Conservation (phyloP, 306 rosid genomes). For the Quercus gilva region DNA sequence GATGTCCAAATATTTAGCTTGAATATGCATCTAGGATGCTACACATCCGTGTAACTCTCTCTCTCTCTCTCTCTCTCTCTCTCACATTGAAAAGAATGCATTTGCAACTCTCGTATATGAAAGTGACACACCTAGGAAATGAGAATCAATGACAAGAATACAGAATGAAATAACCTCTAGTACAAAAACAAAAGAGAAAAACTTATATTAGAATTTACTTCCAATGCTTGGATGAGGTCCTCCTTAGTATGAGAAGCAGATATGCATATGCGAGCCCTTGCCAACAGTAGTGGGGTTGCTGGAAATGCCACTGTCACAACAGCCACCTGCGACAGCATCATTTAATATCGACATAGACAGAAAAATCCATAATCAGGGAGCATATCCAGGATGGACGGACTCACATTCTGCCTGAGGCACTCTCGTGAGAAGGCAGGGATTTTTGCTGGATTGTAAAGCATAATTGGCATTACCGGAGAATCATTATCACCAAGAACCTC, state of each 20-base stretch:
- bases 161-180: no score
- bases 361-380: neutral
- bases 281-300: slow-evolving; percentile 79
- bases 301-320: slow-evolving; percentile 92
- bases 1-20: no score
- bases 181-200: no score
- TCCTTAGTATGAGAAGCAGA: slow-evolving; percentile 88
- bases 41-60: no score
- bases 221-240: slow-evolving; percentile 73
- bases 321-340: slow-evolving; percentile 54
- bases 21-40: no score
- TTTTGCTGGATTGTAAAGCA: slow-evolving; percentile 89
- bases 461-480: slow-evolving; percentile 87
- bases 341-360: no score
- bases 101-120: no score
- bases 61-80: no score
- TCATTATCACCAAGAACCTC: slow-evolving; percentile 77
- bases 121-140: no score
- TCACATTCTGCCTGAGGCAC: slow-evolving; percentile 79
- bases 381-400: slow-evolving; percentile 2
- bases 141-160: no score
- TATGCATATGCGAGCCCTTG: slow-evolving; percentile 93
- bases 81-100: no score
- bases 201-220: slow-evolving; percentile 34
- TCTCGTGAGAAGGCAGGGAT: slow-evolving; percentile 90